Conservation (phyloP, 2,329 filamentous ascomycete species). For the Cadophora sp. region DNA sequence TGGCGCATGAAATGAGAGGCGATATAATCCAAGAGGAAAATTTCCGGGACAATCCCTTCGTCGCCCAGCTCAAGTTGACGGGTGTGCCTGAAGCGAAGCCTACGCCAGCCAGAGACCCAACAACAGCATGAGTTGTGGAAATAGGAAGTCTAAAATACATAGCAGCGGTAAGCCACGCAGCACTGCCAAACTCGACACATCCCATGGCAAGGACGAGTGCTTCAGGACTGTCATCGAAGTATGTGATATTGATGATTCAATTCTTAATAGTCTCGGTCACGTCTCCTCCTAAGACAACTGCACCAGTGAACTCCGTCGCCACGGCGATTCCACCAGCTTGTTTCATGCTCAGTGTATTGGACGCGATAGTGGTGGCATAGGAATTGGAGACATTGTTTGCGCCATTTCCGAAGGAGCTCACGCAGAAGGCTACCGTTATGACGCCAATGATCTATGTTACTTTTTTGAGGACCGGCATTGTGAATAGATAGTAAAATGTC, state of each 20-base stretch:
- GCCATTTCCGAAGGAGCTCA: neutral
- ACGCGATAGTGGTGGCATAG: neutral
- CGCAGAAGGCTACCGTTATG: neutral
- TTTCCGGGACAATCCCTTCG: neutral
- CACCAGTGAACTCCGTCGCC: neutral
- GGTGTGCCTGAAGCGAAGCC: neutral
- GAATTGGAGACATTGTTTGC: neutral
- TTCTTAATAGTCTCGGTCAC: neutral
- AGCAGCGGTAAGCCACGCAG: neutral
- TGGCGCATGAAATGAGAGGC: neutral
- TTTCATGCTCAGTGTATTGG: neutral
- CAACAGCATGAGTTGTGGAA: neutral
- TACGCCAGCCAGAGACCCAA: neutral
- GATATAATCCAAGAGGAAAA: neutral
- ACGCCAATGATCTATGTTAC: neutral
- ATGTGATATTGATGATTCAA: neutral
- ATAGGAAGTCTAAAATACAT: neutral
- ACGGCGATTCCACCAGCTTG: neutral
- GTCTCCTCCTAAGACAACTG: neutral
- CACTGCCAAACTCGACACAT: neutral
- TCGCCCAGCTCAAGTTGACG: neutral
- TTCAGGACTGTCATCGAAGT: neutral
- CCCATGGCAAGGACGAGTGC: neutral
- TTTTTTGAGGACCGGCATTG: neutral
- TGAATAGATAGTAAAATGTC: neutral